These are phyloP conservation scores for Herpetomonas tarakana DNA, from an alignment of 208 protist species.

Conservation along the genomic window DNA sequence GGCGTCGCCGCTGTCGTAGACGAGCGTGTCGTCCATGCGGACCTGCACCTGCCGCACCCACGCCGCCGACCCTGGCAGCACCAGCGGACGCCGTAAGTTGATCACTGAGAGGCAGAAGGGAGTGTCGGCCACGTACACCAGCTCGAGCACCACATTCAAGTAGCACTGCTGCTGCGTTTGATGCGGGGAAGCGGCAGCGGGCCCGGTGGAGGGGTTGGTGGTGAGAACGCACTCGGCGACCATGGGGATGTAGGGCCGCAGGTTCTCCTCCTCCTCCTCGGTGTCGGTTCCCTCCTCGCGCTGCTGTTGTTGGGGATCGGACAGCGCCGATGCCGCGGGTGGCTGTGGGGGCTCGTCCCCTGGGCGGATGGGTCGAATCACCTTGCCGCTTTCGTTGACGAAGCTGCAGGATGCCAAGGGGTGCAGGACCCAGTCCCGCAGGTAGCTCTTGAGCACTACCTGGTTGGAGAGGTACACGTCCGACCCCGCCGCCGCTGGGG, in stretches of 20 bases:
- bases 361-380: conserved; percentile 17
- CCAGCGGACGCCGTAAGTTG: conserved; percentile 34
- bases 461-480: conserved; percentile 3
- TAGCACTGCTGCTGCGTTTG: conserved; percentile 1
- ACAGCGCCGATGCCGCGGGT: background rate
- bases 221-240: conserved; percentile 22
- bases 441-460: conserved; percentile 43
- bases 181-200: conserved; percentile 4
- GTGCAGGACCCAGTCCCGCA: conserved; percentile 19
- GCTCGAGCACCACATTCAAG: conserved; percentile 37
- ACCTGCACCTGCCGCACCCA: conserved; percentile 57
- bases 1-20: conserved; percentile 62
- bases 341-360: background rate
- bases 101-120: conserved; percentile 57
- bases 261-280: conserved; percentile 10
- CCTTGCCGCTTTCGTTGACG: conserved; percentile 37
- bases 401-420: conserved; percentile 25
- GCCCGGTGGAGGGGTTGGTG: conserved; percentile 8
- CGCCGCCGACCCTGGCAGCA: conserved; percentile 30
- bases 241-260: conserved; percentile 13
- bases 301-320: conserved; percentile 4
- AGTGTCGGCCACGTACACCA: conserved; percentile 63
- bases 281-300: conserved; percentile 1
- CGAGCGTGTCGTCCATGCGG: conserved; percentile 50
- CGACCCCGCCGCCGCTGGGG: too few species aligned